Percentiles rank a stretch among this genome's conserved stretches.
phyloP scores from a whole-genome alignment of 148 eudicot genomes.

The Rhododendron henanense region DNA sequence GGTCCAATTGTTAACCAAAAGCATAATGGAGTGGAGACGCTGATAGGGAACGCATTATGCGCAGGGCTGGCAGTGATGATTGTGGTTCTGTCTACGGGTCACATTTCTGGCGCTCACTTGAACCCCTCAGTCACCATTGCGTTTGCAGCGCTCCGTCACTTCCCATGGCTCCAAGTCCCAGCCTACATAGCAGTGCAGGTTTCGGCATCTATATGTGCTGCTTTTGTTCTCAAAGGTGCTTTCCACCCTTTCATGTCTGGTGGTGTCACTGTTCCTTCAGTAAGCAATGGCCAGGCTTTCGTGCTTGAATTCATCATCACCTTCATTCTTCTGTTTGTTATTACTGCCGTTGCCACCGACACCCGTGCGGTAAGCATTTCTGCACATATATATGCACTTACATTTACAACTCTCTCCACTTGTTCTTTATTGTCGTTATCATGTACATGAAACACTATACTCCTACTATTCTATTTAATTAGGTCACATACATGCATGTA shows the following conservation, averaged over 20 bases:
- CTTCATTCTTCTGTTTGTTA: constrained; percentile 88
- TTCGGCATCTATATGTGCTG: constrained; percentile 82
- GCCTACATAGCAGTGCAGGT: constrained; percentile 84
- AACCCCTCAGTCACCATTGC: constrained; percentile 90
- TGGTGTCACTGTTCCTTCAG: constrained; percentile 84
- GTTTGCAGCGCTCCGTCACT: constrained; percentile 83
- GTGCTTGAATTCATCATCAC: constrained; percentile 78
- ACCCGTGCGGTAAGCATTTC: constrained; percentile 63
- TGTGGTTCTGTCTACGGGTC: constrained; percentile 84
- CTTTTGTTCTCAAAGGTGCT: constrained; percentile 75
- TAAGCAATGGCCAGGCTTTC: constrained; percentile 65
- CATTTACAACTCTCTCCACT: background rate
- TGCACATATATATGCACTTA: background rate
- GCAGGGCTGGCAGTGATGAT: constrained; percentile 93
- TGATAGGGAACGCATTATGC: constrained; percentile 82
- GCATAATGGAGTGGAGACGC: constrained; percentile 58
- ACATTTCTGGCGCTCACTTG: constrained; percentile 93
- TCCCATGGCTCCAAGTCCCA: constrained; percentile 90
- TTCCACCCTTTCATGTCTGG: constrained; percentile 88
- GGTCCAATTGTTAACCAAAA: constrained; percentile 91
- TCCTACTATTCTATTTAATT: background rate
- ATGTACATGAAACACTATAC: background rate
- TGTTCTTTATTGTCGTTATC: background rate
- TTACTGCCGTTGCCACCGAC: constrained; percentile 94
- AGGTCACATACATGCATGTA: too few species aligned